phyloP scores from a whole-genome alignment of 2,329 filamentous ascomycete species.

The Ophiostoma sp. region DNA sequence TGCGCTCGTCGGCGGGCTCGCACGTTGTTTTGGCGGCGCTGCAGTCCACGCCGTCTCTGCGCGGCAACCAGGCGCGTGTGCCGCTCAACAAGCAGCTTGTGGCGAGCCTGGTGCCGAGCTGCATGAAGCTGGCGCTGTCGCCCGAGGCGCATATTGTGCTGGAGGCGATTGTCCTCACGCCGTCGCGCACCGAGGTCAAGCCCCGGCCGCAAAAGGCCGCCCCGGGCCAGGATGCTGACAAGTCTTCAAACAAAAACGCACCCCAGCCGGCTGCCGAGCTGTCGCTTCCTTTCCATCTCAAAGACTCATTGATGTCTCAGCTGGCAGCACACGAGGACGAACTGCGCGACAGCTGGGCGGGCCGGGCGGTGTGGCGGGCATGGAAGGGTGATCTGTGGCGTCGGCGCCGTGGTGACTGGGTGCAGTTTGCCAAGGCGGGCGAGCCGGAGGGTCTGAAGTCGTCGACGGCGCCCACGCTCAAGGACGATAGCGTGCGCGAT shows the following conservation, averaged over 20 bases:
- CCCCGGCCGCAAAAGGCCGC: background rate
- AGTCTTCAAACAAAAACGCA: background rate
- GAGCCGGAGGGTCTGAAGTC: slow-evolving; percentile 34
- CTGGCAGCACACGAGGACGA: slow-evolving; percentile 45
- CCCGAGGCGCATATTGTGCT: slow-evolving; percentile 49
- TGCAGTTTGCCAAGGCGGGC: slow-evolving; percentile 51
- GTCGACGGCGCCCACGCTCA: slow-evolving; percentile 35
- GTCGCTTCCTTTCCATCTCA: slow-evolving; percentile 50
- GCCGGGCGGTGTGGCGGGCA: slow-evolving; percentile 51
- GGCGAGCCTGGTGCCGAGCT: slow-evolving; percentile 42
- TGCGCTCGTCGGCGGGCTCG: slow-evolving; percentile 44
- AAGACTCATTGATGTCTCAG: slow-evolving; percentile 49
- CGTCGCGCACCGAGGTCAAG: slow-evolving; percentile 36
- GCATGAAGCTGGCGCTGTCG: slow-evolving; percentile 44
- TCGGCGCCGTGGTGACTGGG: slow-evolving; percentile 49
- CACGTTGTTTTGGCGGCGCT: slow-evolving; percentile 49
- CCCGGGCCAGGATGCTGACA: background rate
- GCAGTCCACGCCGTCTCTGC: slow-evolving; percentile 40
- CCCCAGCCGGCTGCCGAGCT: slow-evolving; percentile 25
- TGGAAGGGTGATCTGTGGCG: slow-evolving; percentile 57
- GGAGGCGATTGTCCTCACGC: slow-evolving; percentile 44
- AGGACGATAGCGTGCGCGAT: slow-evolving; percentile 15
- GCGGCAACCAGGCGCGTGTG: slow-evolving; percentile 16
- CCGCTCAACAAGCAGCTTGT: slow-evolving; percentile 52
- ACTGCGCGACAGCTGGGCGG: slow-evolving; percentile 50